A percentile compares a stretch with the other conserved stretches of the same genome.
These are phyloP conservation scores for Ophiocordyceps camponoti-saundersi DNA, from an alignment of 2,329 filamentous ascomycete genomes.

Conservation along the genomic window DNA sequence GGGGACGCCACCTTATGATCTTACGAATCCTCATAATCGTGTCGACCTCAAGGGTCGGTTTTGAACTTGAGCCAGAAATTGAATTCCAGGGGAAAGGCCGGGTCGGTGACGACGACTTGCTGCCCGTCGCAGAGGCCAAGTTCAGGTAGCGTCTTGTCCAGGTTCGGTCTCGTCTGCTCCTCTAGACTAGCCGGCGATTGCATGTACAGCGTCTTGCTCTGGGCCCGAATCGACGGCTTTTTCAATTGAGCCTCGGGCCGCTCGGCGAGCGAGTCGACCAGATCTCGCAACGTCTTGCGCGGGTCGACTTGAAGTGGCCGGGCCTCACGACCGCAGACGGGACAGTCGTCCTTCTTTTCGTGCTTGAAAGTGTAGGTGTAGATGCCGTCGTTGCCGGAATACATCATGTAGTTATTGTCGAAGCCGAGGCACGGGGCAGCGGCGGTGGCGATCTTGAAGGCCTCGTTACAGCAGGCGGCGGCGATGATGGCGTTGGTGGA, in stretches of 20 bases:
- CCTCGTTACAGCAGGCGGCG: slow-evolving; percentile 90
- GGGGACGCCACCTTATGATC: background rate
- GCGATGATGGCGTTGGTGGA: slow-evolving; percentile 96
- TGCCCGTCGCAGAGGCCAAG: slow-evolving; percentile 60
- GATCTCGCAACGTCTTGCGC: slow-evolving; percentile 58
- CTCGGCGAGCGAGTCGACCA: slow-evolving; percentile 69
- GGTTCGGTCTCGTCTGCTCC: slow-evolving; percentile 67
- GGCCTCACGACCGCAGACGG: slow-evolving; percentile 76
- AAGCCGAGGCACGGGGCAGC: slow-evolving; percentile 65
- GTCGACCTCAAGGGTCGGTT: background rate
- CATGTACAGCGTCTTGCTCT: slow-evolving; percentile 80
- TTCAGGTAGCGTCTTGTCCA: slow-evolving; percentile 60
- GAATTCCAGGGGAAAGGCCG: slow-evolving; percentile 64
- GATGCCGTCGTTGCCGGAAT: slow-evolving; percentile 85
- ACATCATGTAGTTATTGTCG: slow-evolving; percentile 96
- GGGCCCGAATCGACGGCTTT: slow-evolving; percentile 67
- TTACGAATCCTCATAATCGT: background rate
- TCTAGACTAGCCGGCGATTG: slow-evolving; percentile 68
- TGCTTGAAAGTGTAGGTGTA: slow-evolving; percentile 97
- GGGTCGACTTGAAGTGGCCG: slow-evolving; percentile 58
- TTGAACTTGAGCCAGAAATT: slow-evolving; percentile 36
- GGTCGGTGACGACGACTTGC: slow-evolving; percentile 82
- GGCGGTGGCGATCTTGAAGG: slow-evolving; percentile 78
- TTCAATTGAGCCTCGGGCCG: slow-evolving; percentile 85
- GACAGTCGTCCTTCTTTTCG: slow-evolving; percentile 85